These are phyloP conservation scores for Daldinia grandis DNA, from an alignment of 495 filamentous ascomycete species.

Conservation along the genomic window DNA sequence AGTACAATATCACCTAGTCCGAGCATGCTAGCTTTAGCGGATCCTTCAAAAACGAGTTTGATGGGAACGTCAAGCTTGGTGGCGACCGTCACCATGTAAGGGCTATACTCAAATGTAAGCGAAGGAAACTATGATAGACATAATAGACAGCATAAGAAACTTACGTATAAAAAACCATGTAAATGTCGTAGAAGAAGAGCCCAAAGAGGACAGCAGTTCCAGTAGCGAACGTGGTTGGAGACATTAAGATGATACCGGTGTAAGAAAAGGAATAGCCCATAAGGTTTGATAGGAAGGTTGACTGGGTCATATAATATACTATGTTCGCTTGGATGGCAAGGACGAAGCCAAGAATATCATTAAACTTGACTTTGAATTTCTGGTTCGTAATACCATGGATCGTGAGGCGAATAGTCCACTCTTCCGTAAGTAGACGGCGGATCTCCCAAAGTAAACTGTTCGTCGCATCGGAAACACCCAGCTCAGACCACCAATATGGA, in stretches of 20 bases:
- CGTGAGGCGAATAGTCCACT: slow-evolving; percentile 58
- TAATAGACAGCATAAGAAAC: slow-evolving; percentile 26
- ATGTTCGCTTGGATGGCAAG: slow-evolving; percentile 65
- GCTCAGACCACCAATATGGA: slow-evolving; percentile 54
- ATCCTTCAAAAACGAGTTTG: slow-evolving; percentile 86
- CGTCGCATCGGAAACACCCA: slow-evolving; percentile 37
- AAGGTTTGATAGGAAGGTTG: slow-evolving; percentile 82
- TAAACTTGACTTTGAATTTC: slow-evolving; percentile 49
- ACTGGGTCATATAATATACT: slow-evolving; percentile 75
- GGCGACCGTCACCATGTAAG: slow-evolving; percentile 95
- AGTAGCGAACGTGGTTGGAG: slow-evolving; percentile 87
- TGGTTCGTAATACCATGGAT: slow-evolving; percentile 50
- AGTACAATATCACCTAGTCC: slow-evolving; percentile 93
- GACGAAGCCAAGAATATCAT: slow-evolving; percentile 64
- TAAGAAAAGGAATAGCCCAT: slow-evolving; percentile 90
- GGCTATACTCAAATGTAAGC: slow-evolving; percentile 51
- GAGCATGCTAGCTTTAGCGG: slow-evolving; percentile 77
- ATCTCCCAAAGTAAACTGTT: slow-evolving; percentile 53
- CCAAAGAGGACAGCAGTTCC: slow-evolving; percentile 79
- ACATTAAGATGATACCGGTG: slow-evolving; percentile 79
- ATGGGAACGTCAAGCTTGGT: slow-evolving; percentile 90
- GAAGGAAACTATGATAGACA: neutral
- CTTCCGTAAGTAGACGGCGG: slow-evolving; percentile 53
- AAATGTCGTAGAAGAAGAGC: slow-evolving; percentile 94
- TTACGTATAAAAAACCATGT: slow-evolving; percentile 95